Base-by-base conservation (phyloP, 768 basidiomycete genomes). In the Pleurotus eryngii region DNA sequence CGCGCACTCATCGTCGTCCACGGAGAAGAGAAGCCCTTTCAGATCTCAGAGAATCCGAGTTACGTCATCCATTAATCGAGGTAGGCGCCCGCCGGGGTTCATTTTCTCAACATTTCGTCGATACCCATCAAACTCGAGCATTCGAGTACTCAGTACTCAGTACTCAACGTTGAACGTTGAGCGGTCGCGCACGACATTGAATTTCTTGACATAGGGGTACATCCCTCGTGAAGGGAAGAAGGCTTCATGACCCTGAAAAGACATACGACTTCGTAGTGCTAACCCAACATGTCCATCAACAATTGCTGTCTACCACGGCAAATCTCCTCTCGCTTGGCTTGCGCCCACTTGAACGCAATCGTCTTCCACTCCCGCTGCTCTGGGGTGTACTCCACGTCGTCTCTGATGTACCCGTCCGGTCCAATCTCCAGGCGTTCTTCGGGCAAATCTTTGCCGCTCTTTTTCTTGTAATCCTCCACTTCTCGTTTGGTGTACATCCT, bases 1-100 rank as follows among this genome's bases (percentile, higher is more conserved):
- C 67, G 65, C 6, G 67, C 56, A 55, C 72, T 68, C 70, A 74
- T 77, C 30, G 30, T 35, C 1, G 30, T 7, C 1, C 30, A 24
- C 24, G 5, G 24, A 26, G 24, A 26, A 26, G 24, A 26, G 24
- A 35, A 30, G 30, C 9, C 5, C 24, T 26, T 1, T 1, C 0
- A 26, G 24, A 26, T 26, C 24, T 5, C 24, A 6, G 24, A 5
- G 24, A 26, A 26, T 5, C 24, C 24, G 5, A 5, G 24, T 26
- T 26, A 26, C 24, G 24, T 26, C 24, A 26, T 26, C 24, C 24
- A 24, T 24, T 24, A 5, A 26, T 26, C 24, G 24, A 26, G 24
- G 4, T 26, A 26, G 24, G 24, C 24, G 24, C 24, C 20, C n/a
- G n/a, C n/a, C n/a, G n/a, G n/a, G n/a, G n/a, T n/a, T n/a, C n/a